Evolutionary conservation across 257 asterid genomes (phyloP).

Genomic region (Nicotiana obtusifolia): DNA sequence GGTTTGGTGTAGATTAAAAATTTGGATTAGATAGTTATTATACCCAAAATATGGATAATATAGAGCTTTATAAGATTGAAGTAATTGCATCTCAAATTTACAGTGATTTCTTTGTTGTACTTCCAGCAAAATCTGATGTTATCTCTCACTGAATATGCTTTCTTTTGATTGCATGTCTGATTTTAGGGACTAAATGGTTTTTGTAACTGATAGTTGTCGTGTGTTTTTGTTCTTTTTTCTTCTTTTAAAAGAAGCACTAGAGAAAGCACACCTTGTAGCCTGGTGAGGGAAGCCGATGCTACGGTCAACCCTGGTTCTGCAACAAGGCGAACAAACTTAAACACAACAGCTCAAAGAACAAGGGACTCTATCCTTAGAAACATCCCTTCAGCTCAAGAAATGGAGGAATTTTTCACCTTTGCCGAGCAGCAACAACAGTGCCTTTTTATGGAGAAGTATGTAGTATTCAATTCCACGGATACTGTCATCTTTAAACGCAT

Average conservation of each 20-base stretch:
- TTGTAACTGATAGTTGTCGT: neutral
- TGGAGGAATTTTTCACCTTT: conserved; percentile 55
- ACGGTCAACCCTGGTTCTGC: conserved; percentile 39
- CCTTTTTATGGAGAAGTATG: conserved; percentile 59
- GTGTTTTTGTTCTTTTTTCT: neutral
- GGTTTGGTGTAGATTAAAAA: neutral
- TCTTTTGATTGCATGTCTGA: neutral
- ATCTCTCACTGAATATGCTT: neutral
- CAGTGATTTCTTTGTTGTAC: neutral
- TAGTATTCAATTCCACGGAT: neutral
- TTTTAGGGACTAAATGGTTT: neutral
- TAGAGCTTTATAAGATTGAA: neutral
- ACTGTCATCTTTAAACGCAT: neutral
- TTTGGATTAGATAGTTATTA: neutral
- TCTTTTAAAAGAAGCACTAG: conserved; percentile 42
- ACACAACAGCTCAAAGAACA: conserved; percentile 24
- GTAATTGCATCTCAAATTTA: neutral
- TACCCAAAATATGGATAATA: neutral
- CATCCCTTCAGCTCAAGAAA: conserved; percentile 42
- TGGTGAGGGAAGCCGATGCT: conserved; percentile 31
- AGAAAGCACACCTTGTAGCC: conserved; percentile 62
- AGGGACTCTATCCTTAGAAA: conserved; percentile 26
- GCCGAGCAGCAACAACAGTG: conserved; percentile 51
- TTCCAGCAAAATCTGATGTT: neutral
- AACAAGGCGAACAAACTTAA: conserved; percentile 31